Percentiles rank a stretch among this genome's conserved stretches.
These are phyloP conservation scores for Astragalus glycyphyllos DNA, from an alignment of 306 rosid species.

Conservation along the genomic window DNA sequence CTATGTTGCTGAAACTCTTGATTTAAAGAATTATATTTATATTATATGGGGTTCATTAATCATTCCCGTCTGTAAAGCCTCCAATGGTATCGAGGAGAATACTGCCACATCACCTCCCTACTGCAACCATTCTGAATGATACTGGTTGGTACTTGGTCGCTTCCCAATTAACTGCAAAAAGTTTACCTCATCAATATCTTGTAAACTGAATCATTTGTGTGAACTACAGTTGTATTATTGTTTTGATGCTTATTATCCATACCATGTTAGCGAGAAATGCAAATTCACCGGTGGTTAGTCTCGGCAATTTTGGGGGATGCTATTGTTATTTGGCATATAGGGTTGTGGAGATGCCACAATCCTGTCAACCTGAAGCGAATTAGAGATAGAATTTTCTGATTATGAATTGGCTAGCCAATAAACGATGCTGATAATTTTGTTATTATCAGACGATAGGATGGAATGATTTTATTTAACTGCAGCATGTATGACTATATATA, in stretches of 20 bases:
- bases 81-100: not conserved
- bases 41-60: not conserved
- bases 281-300: too few relatives aligned
- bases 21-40: not conserved
- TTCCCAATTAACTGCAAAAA: too few relatives aligned
- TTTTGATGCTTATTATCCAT: not conserved
- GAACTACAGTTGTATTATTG: not conserved
- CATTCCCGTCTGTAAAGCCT: too few relatives aligned
- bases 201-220: not conserved
- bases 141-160: too few relatives aligned
- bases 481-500: too few relatives aligned
- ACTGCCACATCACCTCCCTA: not conserved
- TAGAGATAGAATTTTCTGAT: slow-evolving; percentile 14
- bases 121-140: not conserved
- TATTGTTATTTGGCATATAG: too few relatives aligned
- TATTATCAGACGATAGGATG: not conserved
- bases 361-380: not conserved
- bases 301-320: too few relatives aligned
- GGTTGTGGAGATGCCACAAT: too few relatives aligned
- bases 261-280: not conserved
- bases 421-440: not conserved
- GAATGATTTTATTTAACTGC: slow-evolving; percentile 2
- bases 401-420: slow-evolving; percentile 17
- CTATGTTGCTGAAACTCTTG: slow-evolving; percentile 14
- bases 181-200: too few relatives aligned